A percentile compares a stretch with the other conserved stretches of the same genome.
These are phyloP conservation scores for Beta corolliflora DNA, from an alignment of 179 eudicot genomes.

Conservation along the genomic window DNA sequence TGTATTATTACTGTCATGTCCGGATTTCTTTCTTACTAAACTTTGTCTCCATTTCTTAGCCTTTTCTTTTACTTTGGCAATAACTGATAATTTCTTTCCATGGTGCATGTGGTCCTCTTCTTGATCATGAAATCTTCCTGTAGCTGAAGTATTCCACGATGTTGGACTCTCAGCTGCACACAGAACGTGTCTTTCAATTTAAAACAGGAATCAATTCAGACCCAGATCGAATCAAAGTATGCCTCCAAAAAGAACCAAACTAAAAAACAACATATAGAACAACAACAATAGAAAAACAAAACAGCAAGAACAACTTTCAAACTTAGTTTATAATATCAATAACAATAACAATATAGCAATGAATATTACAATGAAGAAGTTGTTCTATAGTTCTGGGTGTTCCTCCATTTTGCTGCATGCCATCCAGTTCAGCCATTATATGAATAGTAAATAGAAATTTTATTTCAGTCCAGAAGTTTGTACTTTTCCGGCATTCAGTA, in stretches of 20 bases:
- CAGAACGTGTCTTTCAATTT: not conserved
- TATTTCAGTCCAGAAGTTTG: not conserved
- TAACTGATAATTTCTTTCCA: slow-evolving; percentile 60
- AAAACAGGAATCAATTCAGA: not conserved
- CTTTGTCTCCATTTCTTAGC: slow-evolving; percentile 61
- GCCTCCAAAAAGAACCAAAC: not conserved
- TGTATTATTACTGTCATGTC: slow-evolving; percentile 42
- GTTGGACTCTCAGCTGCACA: slow-evolving; percentile 36
- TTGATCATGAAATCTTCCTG: slow-evolving; percentile 38
- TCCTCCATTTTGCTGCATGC: slow-evolving; percentile 31
- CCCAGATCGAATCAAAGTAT: not conserved
- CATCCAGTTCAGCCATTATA: slow-evolving; percentile 51
- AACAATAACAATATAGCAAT: not conserved
- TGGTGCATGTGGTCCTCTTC: slow-evolving; percentile 39
- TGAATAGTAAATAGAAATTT: not conserved
- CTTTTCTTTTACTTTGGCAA: slow-evolving; percentile 72
- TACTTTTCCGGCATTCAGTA: not conserved
- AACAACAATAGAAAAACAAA: too few species aligned
- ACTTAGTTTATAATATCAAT: too few species aligned
- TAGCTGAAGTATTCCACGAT: slow-evolving; percentile 38
- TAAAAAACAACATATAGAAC: not conserved
- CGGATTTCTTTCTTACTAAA: slow-evolving; percentile 48
- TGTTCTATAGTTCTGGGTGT: slow-evolving; percentile 47
- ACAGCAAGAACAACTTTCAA: too few species aligned
- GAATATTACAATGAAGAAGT: slow-evolving; percentile 51